Percentiles rank a stretch among this genome's conserved stretches.
Conservation (phyloP, 805 yeast genomes). For the Kazachstania psychrophila region DNA sequence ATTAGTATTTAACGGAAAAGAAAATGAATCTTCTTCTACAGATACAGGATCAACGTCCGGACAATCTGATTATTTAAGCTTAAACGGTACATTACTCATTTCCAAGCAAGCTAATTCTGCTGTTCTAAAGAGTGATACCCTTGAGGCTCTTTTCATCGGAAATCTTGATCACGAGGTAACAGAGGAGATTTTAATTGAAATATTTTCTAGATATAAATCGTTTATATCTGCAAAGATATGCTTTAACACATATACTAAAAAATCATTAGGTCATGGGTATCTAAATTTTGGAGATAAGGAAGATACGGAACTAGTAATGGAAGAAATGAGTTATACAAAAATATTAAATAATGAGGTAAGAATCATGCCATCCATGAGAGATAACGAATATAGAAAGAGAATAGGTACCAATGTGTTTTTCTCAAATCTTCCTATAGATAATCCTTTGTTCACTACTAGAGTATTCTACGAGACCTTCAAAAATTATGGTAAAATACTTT, state of each 20-base stretch:
- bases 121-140: constrained; percentile 8
- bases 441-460: constrained; percentile 32
- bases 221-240: constrained; percentile 55
- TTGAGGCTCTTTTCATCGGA: constrained; percentile 49
- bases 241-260: constrained; percentile 41
- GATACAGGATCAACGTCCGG: constrained; percentile 8
- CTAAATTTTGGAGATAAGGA: constrained; percentile 45
- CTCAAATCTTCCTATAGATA: constrained; percentile 34
- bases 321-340: constrained; percentile 43
- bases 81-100: constrained; percentile 1
- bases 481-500: constrained; percentile 36
- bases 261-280: constrained; percentile 65
- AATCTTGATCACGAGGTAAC: constrained; percentile 43
- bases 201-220: constrained; percentile 38
- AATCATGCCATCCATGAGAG: constrained; percentile 48
- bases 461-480: constrained; percentile 43
- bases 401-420: constrained; percentile 45
- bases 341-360: constrained; percentile 38
- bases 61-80: constrained; percentile 4
- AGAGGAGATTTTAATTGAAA: constrained; percentile 38
- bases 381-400: constrained; percentile 32
- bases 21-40: too few species aligned
- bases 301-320: constrained; percentile 50
- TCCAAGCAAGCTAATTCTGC: neutral
- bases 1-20: too few species aligned